Conservation (phyloP, 768 basidiomycete genomes). For the Botryobasidium botryosum region DNA sequence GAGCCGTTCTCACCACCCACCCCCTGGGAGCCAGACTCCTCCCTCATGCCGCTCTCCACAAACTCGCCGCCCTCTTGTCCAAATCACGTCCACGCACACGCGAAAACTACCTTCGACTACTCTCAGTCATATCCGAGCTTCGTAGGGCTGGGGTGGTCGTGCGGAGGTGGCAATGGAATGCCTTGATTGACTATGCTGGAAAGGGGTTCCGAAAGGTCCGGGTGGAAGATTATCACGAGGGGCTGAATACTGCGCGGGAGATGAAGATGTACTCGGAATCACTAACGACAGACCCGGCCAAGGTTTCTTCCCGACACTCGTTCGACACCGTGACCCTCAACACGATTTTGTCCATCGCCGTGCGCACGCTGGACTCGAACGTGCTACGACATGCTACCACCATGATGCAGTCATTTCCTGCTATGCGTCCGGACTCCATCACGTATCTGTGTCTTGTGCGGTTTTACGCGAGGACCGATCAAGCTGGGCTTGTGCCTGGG, state of each 20-base stretch:
- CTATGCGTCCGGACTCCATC: constrained; percentile 36
- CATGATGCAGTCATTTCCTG: constrained; percentile 34
- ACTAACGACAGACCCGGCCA: background rate
- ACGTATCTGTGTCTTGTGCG: constrained; percentile 44
- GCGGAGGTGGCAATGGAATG: constrained; percentile 58
- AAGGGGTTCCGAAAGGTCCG: constrained; percentile 45
- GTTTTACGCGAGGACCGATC: constrained; percentile 32
- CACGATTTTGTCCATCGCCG: constrained; percentile 43
- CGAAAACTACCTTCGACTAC: constrained; percentile 40
- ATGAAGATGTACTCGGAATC: constrained; percentile 25
- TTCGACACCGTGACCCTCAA: background rate
- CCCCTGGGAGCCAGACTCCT: constrained; percentile 3
- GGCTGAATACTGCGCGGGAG: constrained; percentile 44
- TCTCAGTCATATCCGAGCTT: constrained; percentile 48
- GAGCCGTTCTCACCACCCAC: background rate
- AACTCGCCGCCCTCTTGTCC: constrained; percentile 42
- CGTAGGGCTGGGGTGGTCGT: constrained; percentile 37
- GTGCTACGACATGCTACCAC: constrained; percentile 34
- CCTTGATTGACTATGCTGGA: constrained; percentile 49
- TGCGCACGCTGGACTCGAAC: constrained; percentile 28
- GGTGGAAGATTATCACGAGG: constrained; percentile 38
- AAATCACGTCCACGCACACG: constrained; percentile 39
- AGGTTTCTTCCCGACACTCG: background rate
- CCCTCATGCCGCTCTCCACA: constrained; percentile 28
- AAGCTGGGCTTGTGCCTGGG: constrained; percentile 37